These are phyloP conservation scores for Grosmannia clavigera DNA, from an alignment of 2,329 filamentous ascomycete species.

Conservation along the genomic window DNA sequence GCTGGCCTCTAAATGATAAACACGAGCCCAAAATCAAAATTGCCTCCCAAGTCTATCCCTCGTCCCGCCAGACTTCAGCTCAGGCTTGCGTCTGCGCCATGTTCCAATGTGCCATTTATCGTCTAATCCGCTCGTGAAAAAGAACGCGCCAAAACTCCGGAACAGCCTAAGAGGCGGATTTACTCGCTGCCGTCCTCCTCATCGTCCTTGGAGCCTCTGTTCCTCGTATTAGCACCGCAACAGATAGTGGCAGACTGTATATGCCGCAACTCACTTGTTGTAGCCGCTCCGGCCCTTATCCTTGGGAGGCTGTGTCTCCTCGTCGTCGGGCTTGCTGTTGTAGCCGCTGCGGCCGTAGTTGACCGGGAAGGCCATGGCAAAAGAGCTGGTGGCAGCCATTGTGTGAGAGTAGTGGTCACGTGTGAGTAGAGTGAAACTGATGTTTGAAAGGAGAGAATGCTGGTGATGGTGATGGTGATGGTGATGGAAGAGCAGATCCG, in stretches of 20 bases:
- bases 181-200: conserved; percentile 21
- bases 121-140: background rate
- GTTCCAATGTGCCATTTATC: background rate
- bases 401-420: background rate
- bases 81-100: background rate
- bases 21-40: background rate
- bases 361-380: conserved; percentile 24
- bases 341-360: conserved; percentile 28
- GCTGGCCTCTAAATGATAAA: background rate
- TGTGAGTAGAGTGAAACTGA: background rate
- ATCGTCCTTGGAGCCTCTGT: conserved; percentile 18
- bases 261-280: conserved; percentile 24
- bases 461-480: background rate
- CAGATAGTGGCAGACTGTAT: background rate
- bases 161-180: background rate
- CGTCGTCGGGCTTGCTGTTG: conserved; percentile 25
- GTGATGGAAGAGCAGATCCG: background rate
- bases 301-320: conserved; percentile 17
- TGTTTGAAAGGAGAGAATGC: too few species aligned
- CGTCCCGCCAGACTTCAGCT: background rate
- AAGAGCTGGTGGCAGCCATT: conserved; percentile 16
- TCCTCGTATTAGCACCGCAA: background rate
- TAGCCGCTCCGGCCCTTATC: conserved; percentile 34
- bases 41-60: background rate
- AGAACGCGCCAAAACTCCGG: background rate